Evolutionary conservation across 169 alveolate genomes (phyloP).

Genomic region (Fabrea salina): DNA sequence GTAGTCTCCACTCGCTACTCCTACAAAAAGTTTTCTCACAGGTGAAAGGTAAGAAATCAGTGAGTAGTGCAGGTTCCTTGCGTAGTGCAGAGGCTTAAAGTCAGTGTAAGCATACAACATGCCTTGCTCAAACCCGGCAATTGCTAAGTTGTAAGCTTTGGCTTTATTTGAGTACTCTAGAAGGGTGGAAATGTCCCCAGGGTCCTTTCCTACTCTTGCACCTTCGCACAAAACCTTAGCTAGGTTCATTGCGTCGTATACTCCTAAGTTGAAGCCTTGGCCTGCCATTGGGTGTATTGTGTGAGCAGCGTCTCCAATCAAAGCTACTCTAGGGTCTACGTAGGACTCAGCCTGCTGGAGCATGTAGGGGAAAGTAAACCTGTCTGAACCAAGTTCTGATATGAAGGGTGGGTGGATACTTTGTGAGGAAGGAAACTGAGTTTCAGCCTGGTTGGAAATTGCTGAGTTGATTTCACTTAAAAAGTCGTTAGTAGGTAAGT

Average conservation of each 20-base stretch:
- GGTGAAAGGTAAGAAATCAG: background rate
- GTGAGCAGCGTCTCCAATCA: slow-evolving; percentile 53
- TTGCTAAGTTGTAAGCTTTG: background rate
- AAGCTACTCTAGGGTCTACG: slow-evolving; percentile 39
- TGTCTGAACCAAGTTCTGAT: slow-evolving; percentile 22
- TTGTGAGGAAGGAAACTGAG: background rate
- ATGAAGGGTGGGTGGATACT: slow-evolving; percentile 34
- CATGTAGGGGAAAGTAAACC: slow-evolving; percentile 38
- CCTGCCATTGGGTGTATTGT: slow-evolving; percentile 57
- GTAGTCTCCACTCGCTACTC: background rate
- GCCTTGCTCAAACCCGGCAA: background rate
- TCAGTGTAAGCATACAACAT: background rate
- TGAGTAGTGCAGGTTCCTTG: background rate
- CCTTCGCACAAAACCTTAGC: background rate
- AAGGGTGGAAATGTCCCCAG: background rate
- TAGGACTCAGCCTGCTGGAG: background rate
- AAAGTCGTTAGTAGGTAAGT: background rate
- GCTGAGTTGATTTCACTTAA: background rate
- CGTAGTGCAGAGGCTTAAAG: background rate
- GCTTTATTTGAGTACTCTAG: background rate
- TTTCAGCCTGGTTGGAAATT: background rate
- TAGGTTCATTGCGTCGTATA: background rate
- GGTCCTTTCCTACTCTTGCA: background rate
- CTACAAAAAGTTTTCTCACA: background rate
- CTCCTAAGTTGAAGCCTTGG: slow-evolving; percentile 3